Conservation (phyloP, 805 yeast genomes). For the Maudiozyma barnettii region DNA sequence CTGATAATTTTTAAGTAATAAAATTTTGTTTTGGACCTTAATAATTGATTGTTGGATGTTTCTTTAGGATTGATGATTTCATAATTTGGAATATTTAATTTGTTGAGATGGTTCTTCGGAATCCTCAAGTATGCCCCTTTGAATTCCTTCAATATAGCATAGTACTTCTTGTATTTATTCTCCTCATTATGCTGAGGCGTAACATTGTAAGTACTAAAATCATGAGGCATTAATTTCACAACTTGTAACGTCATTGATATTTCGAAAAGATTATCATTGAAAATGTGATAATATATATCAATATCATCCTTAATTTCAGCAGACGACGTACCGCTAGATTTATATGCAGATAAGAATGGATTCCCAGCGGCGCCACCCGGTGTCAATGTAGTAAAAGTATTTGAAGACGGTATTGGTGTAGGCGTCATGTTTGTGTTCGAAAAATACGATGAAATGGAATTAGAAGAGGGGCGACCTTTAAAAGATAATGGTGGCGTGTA, state of each 20-base stretch:
- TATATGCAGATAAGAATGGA: background rate
- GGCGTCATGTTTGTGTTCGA: constrained; percentile 2
- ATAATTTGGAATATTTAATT: constrained; percentile 16
- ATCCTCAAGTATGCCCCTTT: constrained; percentile 31
- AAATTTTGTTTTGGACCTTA: constrained; percentile 5
- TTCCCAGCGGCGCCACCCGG: background rate
- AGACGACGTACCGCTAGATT: background rate
- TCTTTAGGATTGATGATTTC: constrained; percentile 15
- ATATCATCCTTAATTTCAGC: constrained; percentile 13
- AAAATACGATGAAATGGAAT: constrained; percentile 20
- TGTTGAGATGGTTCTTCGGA: constrained; percentile 20
- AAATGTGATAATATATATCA: constrained; percentile 21
- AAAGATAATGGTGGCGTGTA: background rate
- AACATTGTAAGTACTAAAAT: background rate
- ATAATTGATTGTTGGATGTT: background rate
- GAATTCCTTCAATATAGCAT: constrained; percentile 15
- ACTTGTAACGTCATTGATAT: constrained; percentile 1
- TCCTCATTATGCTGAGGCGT: background rate
- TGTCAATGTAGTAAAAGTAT: background rate
- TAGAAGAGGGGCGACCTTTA: constrained; percentile 13
- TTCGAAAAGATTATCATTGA: constrained; percentile 5
- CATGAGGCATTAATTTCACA: background rate
- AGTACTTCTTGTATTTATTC: constrained; percentile 15
- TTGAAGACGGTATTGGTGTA: background rate
- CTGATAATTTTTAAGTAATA: constrained; percentile 23